phyloP scores from a whole-genome alignment of 2,329 filamentous ascomycete genomes.

The Ophidiomyces ophidiicola region DNA sequence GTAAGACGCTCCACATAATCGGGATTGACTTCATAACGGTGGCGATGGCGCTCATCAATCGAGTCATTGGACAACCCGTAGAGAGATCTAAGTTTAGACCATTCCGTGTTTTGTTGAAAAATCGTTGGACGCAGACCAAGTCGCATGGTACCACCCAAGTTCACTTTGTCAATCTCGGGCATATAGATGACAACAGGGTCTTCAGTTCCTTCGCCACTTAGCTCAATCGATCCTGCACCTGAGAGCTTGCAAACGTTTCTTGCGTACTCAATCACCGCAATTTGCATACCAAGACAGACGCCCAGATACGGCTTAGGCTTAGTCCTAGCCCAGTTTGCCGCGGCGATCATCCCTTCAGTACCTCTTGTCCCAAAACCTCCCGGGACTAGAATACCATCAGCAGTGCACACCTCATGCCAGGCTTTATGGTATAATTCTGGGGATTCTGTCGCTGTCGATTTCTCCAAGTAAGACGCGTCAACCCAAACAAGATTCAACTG shows the following conservation, averaged over 20 bases:
- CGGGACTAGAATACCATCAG: constrained; percentile 40
- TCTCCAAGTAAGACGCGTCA: constrained; percentile 73
- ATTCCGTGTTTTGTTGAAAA: constrained; percentile 65
- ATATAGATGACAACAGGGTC: constrained; percentile 75
- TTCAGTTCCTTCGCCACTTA: constrained; percentile 41
- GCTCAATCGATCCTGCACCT: constrained; percentile 45
- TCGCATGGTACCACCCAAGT: constrained; percentile 77
- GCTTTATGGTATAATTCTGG: constrained; percentile 71
- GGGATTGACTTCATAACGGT: constrained; percentile 86
- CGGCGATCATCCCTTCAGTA: constrained; percentile 79
- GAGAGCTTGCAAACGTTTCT: constrained; percentile 58
- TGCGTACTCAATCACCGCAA: constrained; percentile 81
- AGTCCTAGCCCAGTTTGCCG: constrained; percentile 74
- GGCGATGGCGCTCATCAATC: constrained; percentile 66
- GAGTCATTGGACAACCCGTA: constrained; percentile 48
- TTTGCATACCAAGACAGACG: constrained; percentile 84
- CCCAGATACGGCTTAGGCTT: constrained; percentile 73
- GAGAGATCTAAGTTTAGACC: constrained; percentile 62
- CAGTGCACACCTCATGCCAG: constrained; percentile 66
- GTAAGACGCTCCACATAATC: constrained; percentile 58
- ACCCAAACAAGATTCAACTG: constrained; percentile 75
- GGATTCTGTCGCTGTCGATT: constrained; percentile 45
- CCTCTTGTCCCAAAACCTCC: constrained; percentile 74
- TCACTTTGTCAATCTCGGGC: constrained; percentile 70
- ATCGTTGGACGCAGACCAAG: constrained; percentile 61